Conservation (phyloP, 306 rosid genomes). For the Cucumis sativus region DNA sequence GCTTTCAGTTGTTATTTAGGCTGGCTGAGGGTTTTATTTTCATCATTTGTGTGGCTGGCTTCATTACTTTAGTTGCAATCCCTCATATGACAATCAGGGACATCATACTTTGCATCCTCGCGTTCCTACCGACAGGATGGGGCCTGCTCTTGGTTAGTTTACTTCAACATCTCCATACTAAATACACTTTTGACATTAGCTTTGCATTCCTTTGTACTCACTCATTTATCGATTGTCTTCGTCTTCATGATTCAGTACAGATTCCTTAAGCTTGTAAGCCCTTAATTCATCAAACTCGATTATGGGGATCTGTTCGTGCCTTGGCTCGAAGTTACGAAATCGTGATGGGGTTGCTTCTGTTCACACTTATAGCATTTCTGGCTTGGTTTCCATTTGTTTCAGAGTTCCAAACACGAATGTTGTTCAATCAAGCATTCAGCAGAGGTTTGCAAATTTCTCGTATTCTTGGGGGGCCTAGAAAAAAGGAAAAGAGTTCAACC, state of each 20-base stretch:
- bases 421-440: slow-evolving; percentile 97
- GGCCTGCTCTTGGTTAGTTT: slow-evolving; percentile 75
- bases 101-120: slow-evolving; percentile 60
- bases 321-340: slow-evolving; percentile 80
- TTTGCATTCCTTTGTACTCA: neutral
- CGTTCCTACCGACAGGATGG: slow-evolving; percentile 96
- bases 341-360: slow-evolving; percentile 75
- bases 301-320: slow-evolving; percentile 66
- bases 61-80: slow-evolving; percentile 50
- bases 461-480: slow-evolving; percentile 76
- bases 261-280: slow-evolving; percentile 94
- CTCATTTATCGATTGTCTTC: neutral
- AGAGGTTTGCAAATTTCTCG: slow-evolving; percentile 93
- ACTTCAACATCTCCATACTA: neutral
- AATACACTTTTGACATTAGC: neutral
- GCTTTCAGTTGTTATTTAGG: slow-evolving; percentile 73
- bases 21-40: slow-evolving; percentile 52
- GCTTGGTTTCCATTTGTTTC: slow-evolving; percentile 99
- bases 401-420: slow-evolving; percentile 89
- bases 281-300: slow-evolving; percentile 23
- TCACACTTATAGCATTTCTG: slow-evolving; percentile 85
- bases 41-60: slow-evolving; percentile 38
- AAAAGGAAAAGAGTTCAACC: slow-evolving; percentile 58
- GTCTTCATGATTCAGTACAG: slow-evolving; percentile 20
- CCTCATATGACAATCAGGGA: slow-evolving; percentile 56